Evolutionary conservation across 2,329 filamentous ascomycete genomes (phyloP), one percentile per base, ranked within the genome.

Genomic region (Ceratocystis huliohia): DNA sequence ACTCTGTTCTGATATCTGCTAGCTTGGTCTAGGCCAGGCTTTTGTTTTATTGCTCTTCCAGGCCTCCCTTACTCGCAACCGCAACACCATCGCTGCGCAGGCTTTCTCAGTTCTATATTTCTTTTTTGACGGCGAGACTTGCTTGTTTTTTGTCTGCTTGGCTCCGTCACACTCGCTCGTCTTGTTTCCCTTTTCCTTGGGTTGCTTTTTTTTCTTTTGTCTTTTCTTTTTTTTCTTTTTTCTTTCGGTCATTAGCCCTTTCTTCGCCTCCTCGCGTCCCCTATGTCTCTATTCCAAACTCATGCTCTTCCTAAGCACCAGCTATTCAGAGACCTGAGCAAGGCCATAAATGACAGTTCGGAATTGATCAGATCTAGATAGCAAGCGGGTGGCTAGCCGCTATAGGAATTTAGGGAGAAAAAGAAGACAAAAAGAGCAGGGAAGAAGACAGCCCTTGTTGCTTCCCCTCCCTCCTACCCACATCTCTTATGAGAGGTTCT

Each of bases 241-340:
- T 20, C 46, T 48, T 7, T 48, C 46, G 5, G 13, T 41, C 37
- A 25, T 28, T 15, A 37, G 17, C 17, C 56, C 56, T 41, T 15
- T 59, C 28, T 8, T 59, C 28, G 56, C 56, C 30, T 37, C 56
- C 56, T 59, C 56, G 56, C 56, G 56, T n/a, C 15, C 56, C 33
- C 15, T 20, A 37, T 59, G 56, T 59, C 56, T 59, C 56, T 37
- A n/a, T 59, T 30, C 4, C 33, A 59, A 59, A 59, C 56, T 10
- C 3, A 30, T 15, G 28, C 28, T 30, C 30, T 59, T 25, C 25
- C 28, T 37, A 4, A 33, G 56, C 33, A 59, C 3, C 25, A 59
- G 56, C 15, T 41, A 15, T 41, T 41, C 37, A 41, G 37, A 41
- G 13, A 41, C 37, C 37, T 41, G 37, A 41, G 37, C 37, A 41